These are phyloP conservation scores for Chaetomium olivaceum DNA, from an alignment of 2,329 filamentous ascomycete genomes.

Conservation along the genomic window DNA sequence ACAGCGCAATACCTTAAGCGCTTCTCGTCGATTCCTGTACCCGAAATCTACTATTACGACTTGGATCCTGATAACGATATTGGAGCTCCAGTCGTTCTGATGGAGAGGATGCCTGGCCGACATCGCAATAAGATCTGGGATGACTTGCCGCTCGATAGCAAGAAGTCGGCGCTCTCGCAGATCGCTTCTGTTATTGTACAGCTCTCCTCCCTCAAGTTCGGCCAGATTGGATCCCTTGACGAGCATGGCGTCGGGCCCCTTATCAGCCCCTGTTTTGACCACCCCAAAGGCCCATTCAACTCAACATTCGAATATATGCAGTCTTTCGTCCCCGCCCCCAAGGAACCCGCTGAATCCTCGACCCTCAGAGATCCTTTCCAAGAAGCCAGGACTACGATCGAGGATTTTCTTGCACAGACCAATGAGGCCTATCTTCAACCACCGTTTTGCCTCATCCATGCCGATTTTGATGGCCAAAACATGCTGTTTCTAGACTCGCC, in stretches of 20 bases:
- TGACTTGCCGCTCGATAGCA: neutral
- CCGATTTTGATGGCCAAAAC: slow-evolving; percentile 16
- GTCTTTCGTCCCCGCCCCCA: neutral
- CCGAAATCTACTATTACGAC: slow-evolving; percentile 18
- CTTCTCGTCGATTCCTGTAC: slow-evolving; percentile 10
- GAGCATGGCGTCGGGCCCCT: slow-evolving; percentile 8
- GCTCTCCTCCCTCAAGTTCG: slow-evolving; percentile 13
- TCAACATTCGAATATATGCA: neutral
- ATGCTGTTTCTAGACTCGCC: slow-evolving; percentile 12
- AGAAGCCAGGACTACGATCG: neutral
- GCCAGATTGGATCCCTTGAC: slow-evolving; percentile 16
- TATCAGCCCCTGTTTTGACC: neutral
- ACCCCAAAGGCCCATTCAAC: slow-evolving; percentile 7
- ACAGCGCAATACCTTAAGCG: slow-evolving; percentile 6
- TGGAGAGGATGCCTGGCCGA: slow-evolving; percentile 12
- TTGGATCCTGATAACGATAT: slow-evolving; percentile 1
- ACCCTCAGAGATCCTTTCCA: neutral
- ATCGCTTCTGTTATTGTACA: slow-evolving; percentile 12
- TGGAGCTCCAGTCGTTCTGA: slow-evolving; percentile 8
- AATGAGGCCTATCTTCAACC: slow-evolving; percentile 1
- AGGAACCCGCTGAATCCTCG: neutral
- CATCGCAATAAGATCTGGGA: slow-evolving; percentile 15
- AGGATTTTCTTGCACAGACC: neutral
- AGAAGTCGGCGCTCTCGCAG: slow-evolving; percentile 14
- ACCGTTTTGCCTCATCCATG: slow-evolving; percentile 14